A percentile compares a stretch with the other conserved stretches of the same genome.
phyloP scores from a whole-genome alignment of 495 filamentous ascomycete genomes.

The Aspergillus leporis region DNA sequence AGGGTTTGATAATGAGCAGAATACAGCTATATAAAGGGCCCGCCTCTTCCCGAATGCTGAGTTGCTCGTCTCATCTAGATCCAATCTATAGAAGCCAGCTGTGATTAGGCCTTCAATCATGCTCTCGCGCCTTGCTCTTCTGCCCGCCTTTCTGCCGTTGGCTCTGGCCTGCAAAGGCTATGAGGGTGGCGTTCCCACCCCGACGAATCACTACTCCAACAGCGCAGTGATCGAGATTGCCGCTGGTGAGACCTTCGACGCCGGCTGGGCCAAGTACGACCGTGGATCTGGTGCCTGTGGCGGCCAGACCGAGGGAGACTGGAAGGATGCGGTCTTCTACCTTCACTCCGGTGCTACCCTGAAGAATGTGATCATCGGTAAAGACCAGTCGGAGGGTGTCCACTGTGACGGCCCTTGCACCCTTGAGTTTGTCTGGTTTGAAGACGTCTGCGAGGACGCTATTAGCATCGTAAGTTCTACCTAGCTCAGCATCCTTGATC shows the following conservation, averaged over 20 bases:
- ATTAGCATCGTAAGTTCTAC: slow-evolving; percentile 19
- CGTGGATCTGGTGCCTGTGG: slow-evolving; percentile 21
- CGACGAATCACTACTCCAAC: slow-evolving; percentile 15
- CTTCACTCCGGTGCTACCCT: slow-evolving; percentile 19
- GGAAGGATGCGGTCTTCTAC: slow-evolving; percentile 21
- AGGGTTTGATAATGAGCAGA: background rate
- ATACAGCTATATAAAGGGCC: background rate
- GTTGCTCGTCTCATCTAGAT: background rate
- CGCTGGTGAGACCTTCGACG: slow-evolving; percentile 19
- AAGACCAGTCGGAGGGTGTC: slow-evolving; percentile 22
- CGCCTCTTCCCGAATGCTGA: background rate
- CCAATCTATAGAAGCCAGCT: background rate
- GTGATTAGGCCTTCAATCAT: background rate
- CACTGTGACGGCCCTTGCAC: slow-evolving; percentile 20
- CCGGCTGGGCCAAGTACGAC: slow-evolving; percentile 23
- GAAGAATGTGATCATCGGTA: slow-evolving; percentile 23
- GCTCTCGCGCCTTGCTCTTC: slow-evolving; percentile 3
- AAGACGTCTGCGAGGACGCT: slow-evolving; percentile 24
- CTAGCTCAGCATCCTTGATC: background rate
- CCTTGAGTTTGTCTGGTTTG: slow-evolving; percentile 25
- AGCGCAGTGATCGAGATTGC: slow-evolving; percentile 18
- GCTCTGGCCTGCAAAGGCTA: slow-evolving; percentile 22
- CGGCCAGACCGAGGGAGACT: slow-evolving; percentile 11
- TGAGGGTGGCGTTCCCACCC: slow-evolving; percentile 20
- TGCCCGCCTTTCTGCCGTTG: slow-evolving; percentile 5